Evolutionary conservation across 2,329 filamentous ascomycete genomes (phyloP), one percentile per base, ranked within the genome.

Genomic region (Aspergillus nomiae): DNA sequence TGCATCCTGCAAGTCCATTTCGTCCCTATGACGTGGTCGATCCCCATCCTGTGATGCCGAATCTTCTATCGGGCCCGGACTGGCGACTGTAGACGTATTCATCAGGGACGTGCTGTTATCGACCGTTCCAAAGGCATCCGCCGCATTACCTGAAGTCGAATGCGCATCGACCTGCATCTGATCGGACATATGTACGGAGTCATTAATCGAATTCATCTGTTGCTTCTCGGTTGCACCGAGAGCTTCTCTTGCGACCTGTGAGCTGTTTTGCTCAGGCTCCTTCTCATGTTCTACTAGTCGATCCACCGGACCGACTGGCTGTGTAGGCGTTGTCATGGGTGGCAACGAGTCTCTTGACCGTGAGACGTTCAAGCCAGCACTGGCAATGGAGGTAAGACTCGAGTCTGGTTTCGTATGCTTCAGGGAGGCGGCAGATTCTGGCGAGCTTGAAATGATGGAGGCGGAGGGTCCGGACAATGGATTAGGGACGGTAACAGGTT

Each of bases 91-190:
- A 28, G 81, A 79, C 32, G 78, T 80, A 61, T 84, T 83, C 63
- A 82, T 82, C 45, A 85, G 79, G 45, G 85, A 84, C 30, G 83
- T 81, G 16, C 77, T 75, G 58, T 79, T 82, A 51, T 87, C 85
- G 19, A 80, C 72, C 30, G 85, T 82, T 50, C 81, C 84, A 69
- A 86, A 85, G 66, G 71, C 67, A 58, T 79, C 77, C 55, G 72
- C 65, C 24, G 84, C 74, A 70, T 84, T 86, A 48, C 82, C 80
- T 8, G 85, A 81, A 69, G 82, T 85, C 38, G 81, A 80, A 69
- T 87, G 83, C 65, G 83, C 77, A 63, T 79, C 81, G 59, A 76
- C 80, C 59, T 80, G 73, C 70, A 78, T 75, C 65, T 77, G 72
- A 61, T 85, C 82, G 26, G 83, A 79, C 48, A 86, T 82, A 34